A percentile compares a stretch with the other conserved stretches of the same genome.
These are phyloP conservation scores for Tolypocladium cylindrosporum DNA, from an alignment of 2,329 filamentous ascomycete genomes.

Conservation along the genomic window DNA sequence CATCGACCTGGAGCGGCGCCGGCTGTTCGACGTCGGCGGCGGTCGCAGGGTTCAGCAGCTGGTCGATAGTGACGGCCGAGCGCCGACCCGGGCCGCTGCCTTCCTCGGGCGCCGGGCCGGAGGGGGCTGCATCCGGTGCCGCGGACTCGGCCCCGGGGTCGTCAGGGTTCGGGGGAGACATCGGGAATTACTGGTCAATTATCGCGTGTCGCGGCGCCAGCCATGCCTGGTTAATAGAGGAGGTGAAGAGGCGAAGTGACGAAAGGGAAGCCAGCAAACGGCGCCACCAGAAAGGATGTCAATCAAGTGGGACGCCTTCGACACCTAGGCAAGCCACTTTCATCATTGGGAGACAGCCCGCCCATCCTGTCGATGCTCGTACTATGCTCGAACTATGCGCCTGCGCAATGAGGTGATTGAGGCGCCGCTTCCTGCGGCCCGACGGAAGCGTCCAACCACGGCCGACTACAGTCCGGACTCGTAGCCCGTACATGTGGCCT, in stretches of 20 bases:
- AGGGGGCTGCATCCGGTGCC: not conserved
- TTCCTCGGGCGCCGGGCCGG: not conserved
- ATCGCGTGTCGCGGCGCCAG: not conserved
- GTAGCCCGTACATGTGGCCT: not conserved
- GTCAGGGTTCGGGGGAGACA: not conserved
- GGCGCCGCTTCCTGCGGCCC: not conserved
- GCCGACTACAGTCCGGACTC: not conserved
- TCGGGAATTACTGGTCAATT: not conserved
- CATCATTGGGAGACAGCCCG: not conserved
- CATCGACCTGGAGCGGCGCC: constrained; percentile 14
- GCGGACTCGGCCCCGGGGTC: not conserved
- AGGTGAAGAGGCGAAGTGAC: not conserved
- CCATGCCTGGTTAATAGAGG: not conserved
- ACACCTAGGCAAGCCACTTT: not conserved
- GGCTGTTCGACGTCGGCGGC: constrained; percentile 8
- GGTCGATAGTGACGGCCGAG: not conserved
- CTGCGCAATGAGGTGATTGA: not conserved
- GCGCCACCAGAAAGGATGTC: not conserved
- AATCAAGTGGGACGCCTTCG: not conserved
- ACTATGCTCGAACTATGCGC: not conserved
- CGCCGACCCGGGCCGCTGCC: not conserved
- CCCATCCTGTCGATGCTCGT: not conserved
- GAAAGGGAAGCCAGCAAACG: not conserved
- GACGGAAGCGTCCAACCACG: not conserved
- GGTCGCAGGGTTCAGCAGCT: constrained; percentile 7